Conservation (phyloP, 495 filamentous ascomycete species). For the Penicillium alfredii region DNA sequence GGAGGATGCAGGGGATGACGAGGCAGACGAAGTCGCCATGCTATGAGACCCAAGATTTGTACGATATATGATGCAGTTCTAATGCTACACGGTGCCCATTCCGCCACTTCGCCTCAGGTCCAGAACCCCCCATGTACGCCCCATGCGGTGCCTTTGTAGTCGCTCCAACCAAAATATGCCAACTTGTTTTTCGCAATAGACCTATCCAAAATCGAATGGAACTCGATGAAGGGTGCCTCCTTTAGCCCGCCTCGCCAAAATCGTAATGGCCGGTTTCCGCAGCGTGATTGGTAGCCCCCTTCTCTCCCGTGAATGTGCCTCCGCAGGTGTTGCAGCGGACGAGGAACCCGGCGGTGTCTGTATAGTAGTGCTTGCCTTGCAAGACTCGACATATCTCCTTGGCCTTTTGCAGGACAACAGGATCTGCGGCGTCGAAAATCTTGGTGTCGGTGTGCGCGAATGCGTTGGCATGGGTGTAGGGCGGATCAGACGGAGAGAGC, state of each 20-base stretch:
- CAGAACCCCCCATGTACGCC: no score
- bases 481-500: constrained; percentile 58
- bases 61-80: constrained; percentile 25
- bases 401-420: constrained; percentile 62
- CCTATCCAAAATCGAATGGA: no score
- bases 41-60: constrained; percentile 25
- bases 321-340: constrained; percentile 75
- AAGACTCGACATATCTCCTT: constrained; percentile 65
- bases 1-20: constrained; percentile 35
- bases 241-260: constrained; percentile 60
- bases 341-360: constrained; percentile 78
- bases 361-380: constrained; percentile 75
- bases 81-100: constrained; percentile 9
- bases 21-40: constrained; percentile 43
- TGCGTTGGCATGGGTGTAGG: constrained; percentile 49
- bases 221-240: no score
- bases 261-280: constrained; percentile 59
- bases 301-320: constrained; percentile 68
- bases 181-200: no score
- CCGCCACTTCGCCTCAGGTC: neutral
- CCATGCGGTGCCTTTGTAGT: constrained; percentile 5
- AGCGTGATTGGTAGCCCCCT: constrained; percentile 62
- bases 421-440: constrained; percentile 66
- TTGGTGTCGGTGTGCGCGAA: constrained; percentile 70
- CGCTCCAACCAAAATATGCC: neutral